Evolutionary conservation across 73 alveolate species (phyloP).

Genomic region (Paramecium pentaurelia): DNA sequence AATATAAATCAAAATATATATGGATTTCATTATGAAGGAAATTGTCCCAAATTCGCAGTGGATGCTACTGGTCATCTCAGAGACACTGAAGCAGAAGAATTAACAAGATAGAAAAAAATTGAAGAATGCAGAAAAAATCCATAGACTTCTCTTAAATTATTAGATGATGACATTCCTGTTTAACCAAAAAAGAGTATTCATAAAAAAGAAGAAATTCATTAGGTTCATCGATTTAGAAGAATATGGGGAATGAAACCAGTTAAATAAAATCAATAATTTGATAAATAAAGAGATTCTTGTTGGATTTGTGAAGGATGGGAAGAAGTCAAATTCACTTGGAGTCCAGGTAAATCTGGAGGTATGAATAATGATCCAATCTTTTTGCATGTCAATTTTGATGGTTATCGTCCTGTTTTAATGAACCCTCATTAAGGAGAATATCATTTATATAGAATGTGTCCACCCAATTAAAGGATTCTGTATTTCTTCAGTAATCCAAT

Average conservation of each 20-base stretch:
- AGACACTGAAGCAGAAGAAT: background rate
- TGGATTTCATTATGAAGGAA: constrained; percentile 61
- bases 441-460: constrained; percentile 55
- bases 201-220: background rate
- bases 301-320: constrained; percentile 67
- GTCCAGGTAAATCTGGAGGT: constrained; percentile 46
- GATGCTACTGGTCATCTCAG: constrained; percentile 54
- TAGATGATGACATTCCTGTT: constrained; percentile 16
- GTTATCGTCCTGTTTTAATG: constrained; percentile 53
- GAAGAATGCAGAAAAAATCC: constrained; percentile 39
- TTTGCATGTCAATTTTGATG: constrained; percentile 58
- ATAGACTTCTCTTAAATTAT: background rate
- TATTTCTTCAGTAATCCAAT: constrained; percentile 56
- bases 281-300: constrained; percentile 33
- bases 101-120: background rate
- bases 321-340: constrained; percentile 52
- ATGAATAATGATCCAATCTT: constrained; percentile 50
- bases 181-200: background rate
- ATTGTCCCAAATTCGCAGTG: constrained; percentile 17
- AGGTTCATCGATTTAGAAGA: constrained; percentile 20
- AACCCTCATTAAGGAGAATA: constrained; percentile 38
- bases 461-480: constrained; percentile 36
- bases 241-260: constrained; percentile 32
- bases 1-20: constrained; percentile 3
- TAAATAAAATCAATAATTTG: background rate